Evolutionary conservation across 1,284 basidiomycete genomes (phyloP).

Genomic region (Ganoderma lingzhi): DNA sequence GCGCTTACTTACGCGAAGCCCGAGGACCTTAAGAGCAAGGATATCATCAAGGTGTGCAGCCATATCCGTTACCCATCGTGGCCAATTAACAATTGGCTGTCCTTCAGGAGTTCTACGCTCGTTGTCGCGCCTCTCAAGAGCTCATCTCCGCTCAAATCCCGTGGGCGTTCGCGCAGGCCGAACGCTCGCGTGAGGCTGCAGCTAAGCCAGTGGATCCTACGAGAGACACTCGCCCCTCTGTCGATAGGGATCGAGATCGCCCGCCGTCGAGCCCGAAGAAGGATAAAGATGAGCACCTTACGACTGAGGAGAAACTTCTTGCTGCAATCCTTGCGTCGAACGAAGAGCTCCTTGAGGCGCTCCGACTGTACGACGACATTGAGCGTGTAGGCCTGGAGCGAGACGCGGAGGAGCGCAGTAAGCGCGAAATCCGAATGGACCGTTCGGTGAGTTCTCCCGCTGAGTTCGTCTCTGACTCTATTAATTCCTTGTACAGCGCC

Average conservation of each 20-base stretch:
- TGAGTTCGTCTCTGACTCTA: not conserved
- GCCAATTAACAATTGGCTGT: not conserved
- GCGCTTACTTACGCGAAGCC: constrained; percentile 70
- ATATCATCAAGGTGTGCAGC: constrained; percentile 65
- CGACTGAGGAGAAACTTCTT: constrained; percentile 68
- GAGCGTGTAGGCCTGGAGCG: constrained; percentile 71
- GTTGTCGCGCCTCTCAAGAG: constrained; percentile 77
- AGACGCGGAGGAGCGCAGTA: constrained; percentile 67
- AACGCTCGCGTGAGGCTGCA: constrained; percentile 53
- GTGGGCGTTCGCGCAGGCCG: constrained; percentile 81
- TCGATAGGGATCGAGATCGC: constrained; percentile 27
- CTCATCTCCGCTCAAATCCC: constrained; percentile 78
- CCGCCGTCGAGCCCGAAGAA: constrained; percentile 31
- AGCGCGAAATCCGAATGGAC: constrained; percentile 63
- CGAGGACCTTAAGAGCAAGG: constrained; percentile 64
- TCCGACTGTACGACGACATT: constrained; percentile 69
- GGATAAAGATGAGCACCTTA: constrained; percentile 51
- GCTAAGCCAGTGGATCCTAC: constrained; percentile 27
- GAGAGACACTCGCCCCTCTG: constrained; percentile 26
- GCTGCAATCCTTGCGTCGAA: constrained; percentile 73
- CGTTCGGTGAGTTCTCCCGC: constrained; percentile 51
- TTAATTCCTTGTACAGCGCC: constrained; percentile 11
- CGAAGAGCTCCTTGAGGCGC: constrained; percentile 56
- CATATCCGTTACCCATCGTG: constrained; percentile 7
- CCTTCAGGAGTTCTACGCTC: constrained; percentile 73